Evolutionary conservation across 75 land plant species (phyloP).

Genomic region (Sequoia sempervirens): DNA sequence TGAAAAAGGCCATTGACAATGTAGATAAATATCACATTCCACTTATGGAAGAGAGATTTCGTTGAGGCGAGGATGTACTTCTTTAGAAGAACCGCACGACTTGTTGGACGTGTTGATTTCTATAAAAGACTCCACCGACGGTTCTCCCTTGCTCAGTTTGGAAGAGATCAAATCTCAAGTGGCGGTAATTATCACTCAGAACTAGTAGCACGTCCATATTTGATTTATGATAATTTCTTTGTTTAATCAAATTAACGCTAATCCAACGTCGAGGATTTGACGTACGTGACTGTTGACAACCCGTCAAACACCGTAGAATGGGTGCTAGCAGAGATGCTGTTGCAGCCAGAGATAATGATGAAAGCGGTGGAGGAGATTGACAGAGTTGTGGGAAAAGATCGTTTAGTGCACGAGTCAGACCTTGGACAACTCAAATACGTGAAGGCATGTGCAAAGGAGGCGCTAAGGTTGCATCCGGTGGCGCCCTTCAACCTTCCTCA

Average conservation of each 20-base stretch:
- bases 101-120: no score
- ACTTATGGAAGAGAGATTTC: no score
- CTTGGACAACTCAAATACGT: constrained; percentile 32
- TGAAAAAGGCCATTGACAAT: constrained; percentile 8
- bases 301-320: constrained; percentile 33
- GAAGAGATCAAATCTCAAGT: constrained; percentile 6
- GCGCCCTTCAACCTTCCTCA: constrained; percentile 42
- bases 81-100: no score
- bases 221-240: not conserved
- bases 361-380: constrained; percentile 35
- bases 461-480: constrained; percentile 36
- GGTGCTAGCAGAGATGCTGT: constrained; percentile 36
- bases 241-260: not conserved
- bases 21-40: constrained; percentile 14
- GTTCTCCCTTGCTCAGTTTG: no score
- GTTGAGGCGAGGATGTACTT: no score
- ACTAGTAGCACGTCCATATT: not conserved
- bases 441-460: constrained; percentile 22
- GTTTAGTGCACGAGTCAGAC: constrained; percentile 39
- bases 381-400: constrained; percentile 32
- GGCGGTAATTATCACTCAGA: not conserved
- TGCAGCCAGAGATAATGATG: constrained; percentile 27
- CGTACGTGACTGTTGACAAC: constrained; percentile 29
- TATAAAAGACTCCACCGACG: not conserved
- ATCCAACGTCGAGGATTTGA: constrained; percentile 21